Conservation (phyloP, 1,139 yeast genomes). For the Lodderomyces margitis region DNA sequence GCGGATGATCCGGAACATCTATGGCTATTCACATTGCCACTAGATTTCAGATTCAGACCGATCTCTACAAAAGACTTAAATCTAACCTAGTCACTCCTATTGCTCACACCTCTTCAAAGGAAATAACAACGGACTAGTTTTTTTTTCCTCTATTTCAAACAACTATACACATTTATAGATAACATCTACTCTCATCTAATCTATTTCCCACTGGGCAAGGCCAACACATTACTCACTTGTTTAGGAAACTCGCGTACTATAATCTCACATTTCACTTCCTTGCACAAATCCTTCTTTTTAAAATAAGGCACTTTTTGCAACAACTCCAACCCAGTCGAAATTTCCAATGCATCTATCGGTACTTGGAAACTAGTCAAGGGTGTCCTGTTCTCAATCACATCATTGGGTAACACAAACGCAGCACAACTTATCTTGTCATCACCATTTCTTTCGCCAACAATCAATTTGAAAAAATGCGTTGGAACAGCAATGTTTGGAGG, state of each 20-base stretch:
- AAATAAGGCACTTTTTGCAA: constrained; percentile 63
- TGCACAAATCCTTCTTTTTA: constrained; percentile 68
- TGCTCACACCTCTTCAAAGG: too few species aligned
- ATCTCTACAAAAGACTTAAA: not conserved
- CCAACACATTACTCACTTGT: constrained; percentile 33
- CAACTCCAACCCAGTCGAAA: constrained; percentile 81
- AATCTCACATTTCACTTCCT: constrained; percentile 75
- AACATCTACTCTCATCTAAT: not conserved
- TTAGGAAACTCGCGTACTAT: constrained; percentile 78
- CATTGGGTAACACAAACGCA: constrained; percentile 93
- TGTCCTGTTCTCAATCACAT: constrained; percentile 61
- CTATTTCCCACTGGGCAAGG: constrained; percentile 18
- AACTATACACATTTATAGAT: not conserved
- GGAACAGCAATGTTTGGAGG: constrained; percentile 98
- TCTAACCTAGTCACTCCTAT: too few species aligned
- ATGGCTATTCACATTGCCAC: too few species aligned
- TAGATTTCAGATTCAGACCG: not conserved
- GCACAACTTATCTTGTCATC: constrained; percentile 67
- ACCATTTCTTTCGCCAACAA: constrained; percentile 70
- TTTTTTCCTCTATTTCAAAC: not conserved
- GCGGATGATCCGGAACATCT: too few species aligned
- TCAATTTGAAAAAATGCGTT: constrained; percentile 88
- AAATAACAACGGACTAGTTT: too few species aligned
- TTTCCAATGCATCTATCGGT: constrained; percentile 86
- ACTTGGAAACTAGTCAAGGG: constrained; percentile 79